Base-by-base conservation (phyloP, 345 rosid species). In the Odontarrhena argentea region DNA sequence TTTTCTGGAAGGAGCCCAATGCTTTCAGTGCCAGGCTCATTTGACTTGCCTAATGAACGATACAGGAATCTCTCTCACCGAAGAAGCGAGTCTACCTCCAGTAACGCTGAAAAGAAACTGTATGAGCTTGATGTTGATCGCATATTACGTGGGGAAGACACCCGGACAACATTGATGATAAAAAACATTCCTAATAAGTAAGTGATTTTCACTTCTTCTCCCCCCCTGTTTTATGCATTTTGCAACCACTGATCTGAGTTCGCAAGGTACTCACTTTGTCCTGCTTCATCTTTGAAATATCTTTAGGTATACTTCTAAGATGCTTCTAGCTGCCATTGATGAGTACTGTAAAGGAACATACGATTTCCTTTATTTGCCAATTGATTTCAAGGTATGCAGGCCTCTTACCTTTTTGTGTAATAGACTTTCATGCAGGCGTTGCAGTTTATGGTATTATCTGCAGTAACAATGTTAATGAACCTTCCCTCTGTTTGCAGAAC, bases 131-230 rank as follows among this genome's bases (percentile, higher is more conserved):
- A 93, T 67, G 60, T 87, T 38, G 90, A 93, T 62, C 85, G 87
- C 69, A 90, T 93, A 69, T 49, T 77, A 55, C 84, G 60, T 44
- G 96, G 97, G 58, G 92, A 88, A 26, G 98, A 93, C 77, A 79
- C 25, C 61, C 77, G 98, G 53, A 93, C 97, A 28, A 93, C 98
- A 0, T 87, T 93, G 68, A 90, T 93, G 98, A 86, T 93, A 64
- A 93, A 90, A 77, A 93, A 93, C 67, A 90, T 93, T 73, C 98
- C 98, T 38, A 92, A 92, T 80, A 92, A 92, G 97, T 89, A 82
- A 45, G 87, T 61, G 41, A 49, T 15, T 18, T 14, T 59, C 5
- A 38, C 18, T 30, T 42, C 2, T 18, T 35, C 34, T 18, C 9
- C 30, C 3, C 3, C 36, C 2, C 0, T 55, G 42, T 44, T 3